phyloP scores from a whole-genome alignment of 345 rosid genomes.

The Stellera chamaejasme region DNA sequence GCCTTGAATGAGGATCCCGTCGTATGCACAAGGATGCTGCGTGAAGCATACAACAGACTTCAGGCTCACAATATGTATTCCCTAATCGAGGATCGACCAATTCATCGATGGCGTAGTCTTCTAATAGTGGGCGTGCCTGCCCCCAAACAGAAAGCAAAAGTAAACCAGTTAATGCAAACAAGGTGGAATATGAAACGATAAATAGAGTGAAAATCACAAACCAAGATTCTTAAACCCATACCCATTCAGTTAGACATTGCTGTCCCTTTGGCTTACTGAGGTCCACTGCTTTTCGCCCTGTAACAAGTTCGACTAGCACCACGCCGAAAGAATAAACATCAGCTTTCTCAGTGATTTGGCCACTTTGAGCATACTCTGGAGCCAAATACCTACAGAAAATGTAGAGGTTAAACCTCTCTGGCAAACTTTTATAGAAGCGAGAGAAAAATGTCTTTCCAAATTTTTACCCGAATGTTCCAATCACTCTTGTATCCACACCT shows the following conservation, averaged over 20 bases:
- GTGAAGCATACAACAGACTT: conserved; percentile 91
- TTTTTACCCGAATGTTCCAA: conserved; percentile 95
- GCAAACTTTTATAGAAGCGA: not conserved
- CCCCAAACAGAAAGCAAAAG: conserved; percentile 6
- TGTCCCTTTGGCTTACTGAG: conserved; percentile 89
- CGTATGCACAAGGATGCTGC: conserved; percentile 89
- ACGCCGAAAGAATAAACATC: conserved; percentile 98
- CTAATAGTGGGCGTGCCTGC: conserved; percentile 92
- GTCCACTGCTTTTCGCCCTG: conserved; percentile 95
- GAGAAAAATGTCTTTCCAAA: conserved; percentile 11
- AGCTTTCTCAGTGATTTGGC: conserved; percentile 96
- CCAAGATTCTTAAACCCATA: conserved; percentile 21
- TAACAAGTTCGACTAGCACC: conserved; percentile 90
- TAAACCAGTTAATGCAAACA: not conserved
- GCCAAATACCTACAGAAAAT: conserved; percentile 76
- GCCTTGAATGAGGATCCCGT: conserved; percentile 84
- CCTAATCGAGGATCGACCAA: conserved; percentile 71
- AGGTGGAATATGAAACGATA: not conserved
- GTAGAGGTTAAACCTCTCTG: conserved; percentile 1
- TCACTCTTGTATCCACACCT: conserved; percentile 93
- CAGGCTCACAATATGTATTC: conserved; percentile 53
- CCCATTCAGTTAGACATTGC: conserved; percentile 99
- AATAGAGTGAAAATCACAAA: not conserved
- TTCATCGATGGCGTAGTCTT: conserved; percentile 78
- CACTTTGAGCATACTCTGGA: conserved; percentile 96